phyloP scores from a whole-genome alignment of 2,329 filamentous ascomycete species.

The Fusarium cicatricum region DNA sequence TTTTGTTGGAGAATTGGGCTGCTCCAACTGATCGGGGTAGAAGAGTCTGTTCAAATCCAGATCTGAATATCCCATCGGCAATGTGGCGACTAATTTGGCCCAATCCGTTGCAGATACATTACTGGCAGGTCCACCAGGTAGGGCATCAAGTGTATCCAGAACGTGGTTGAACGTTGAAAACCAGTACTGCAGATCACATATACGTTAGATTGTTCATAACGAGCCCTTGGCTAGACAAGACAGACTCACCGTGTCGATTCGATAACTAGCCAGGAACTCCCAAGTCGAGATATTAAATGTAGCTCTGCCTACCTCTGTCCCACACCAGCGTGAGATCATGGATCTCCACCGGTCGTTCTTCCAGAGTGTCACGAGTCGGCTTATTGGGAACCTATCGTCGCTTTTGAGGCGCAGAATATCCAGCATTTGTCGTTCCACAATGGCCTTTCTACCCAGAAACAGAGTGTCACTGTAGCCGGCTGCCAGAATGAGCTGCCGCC shows the following conservation, averaged over 20 bases:
- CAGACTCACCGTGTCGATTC: neutral
- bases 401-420: neutral
- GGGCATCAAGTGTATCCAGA: neutral
- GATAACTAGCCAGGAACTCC: conserved; percentile 2
- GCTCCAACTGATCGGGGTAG: neutral
- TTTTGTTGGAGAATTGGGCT: neutral
- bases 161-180: neutral
- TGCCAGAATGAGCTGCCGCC: conserved; percentile 12
- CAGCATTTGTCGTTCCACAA: conserved; percentile 1
- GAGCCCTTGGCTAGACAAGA: too few relatives aligned
- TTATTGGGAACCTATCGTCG: neutral
- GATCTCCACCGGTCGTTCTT: conserved; percentile 4
- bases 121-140: neutral
- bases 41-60: neutral
- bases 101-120: neutral
- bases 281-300: conserved; percentile 8
- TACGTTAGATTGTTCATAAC: neutral
- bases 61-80: neutral
- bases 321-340: conserved; percentile 5
- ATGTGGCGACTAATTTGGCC: neutral
- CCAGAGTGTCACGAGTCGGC: conserved; percentile 1
- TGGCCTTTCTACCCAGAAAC: conserved; percentile 1
- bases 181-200: neutral
- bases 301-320: neutral
- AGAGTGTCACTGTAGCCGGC: neutral